Conservation (phyloP, 1,284 basidiomycete genomes). For the Phylloporus sp. region DNA sequence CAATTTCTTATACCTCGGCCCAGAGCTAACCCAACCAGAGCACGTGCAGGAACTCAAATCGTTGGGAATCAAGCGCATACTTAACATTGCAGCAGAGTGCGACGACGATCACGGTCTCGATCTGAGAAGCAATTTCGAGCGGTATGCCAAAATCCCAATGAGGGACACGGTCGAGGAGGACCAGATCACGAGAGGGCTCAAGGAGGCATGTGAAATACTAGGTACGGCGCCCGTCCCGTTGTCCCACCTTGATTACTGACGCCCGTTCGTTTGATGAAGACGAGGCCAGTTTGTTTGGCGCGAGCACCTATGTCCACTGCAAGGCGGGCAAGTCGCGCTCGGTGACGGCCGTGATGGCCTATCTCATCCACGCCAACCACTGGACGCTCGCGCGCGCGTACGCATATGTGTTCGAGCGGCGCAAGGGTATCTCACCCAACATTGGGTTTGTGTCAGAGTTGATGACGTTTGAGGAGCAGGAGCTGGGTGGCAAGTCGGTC, state of each 20-base stretch:
- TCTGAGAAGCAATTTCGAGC: constrained; percentile 72
- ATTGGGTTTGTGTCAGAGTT: constrained; percentile 97
- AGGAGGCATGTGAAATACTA: constrained; percentile 84
- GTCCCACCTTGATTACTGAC: not conserved
- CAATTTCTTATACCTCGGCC: constrained; percentile 88
- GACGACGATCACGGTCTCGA: constrained; percentile 79
- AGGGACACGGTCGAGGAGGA: constrained; percentile 95
- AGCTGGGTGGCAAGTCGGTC: constrained; percentile 81
- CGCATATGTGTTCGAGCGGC: constrained; percentile 86
- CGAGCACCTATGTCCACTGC: constrained; percentile 95
- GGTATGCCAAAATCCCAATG: constrained; percentile 89
- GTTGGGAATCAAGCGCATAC: constrained; percentile 84
- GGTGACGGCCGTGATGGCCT: constrained; percentile 97
- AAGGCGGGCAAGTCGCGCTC: constrained; percentile 96
- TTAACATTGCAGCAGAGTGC: constrained; percentile 93
- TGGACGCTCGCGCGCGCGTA: constrained; percentile 94
- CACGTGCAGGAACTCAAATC: constrained; percentile 76
- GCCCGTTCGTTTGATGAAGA: constrained; percentile 52
- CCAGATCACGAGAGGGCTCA: constrained; percentile 82
- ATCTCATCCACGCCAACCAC: constrained; percentile 95
- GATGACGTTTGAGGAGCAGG: constrained; percentile 94
- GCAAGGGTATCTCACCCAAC: constrained; percentile 95
- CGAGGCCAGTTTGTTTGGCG: constrained; percentile 86
- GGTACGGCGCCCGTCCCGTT: constrained; percentile 55
- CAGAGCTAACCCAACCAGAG: constrained; percentile 76